These are phyloP conservation scores for Pseudogymnoascus sp. DNA, from an alignment of 2,329 filamentous ascomycete genomes.

Conservation along the genomic window DNA sequence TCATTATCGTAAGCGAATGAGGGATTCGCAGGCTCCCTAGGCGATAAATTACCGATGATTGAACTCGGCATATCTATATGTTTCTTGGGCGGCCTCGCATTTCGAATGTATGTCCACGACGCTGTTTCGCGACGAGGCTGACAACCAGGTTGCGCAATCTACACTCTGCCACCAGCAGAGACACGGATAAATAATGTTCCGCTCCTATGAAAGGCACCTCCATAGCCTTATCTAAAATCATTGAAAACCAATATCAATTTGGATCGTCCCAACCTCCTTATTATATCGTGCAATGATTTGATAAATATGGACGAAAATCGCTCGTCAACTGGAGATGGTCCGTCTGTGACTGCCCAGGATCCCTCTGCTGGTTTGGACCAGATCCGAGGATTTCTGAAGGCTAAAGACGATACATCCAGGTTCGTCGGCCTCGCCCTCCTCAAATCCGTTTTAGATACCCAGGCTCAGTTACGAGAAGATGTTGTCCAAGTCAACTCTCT, in stretches of 20 bases:
- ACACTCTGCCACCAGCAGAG: neutral
- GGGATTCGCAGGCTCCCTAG: slow-evolving; percentile 17
- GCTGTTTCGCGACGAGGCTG: neutral
- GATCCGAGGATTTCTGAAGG: slow-evolving; percentile 45
- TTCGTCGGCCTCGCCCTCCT: slow-evolving; percentile 60
- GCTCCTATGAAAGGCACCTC: neutral
- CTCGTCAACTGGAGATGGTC: neutral
- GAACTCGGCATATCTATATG: slow-evolving; percentile 26
- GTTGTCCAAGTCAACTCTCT: slow-evolving; percentile 37
- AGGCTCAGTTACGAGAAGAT: slow-evolving; percentile 41
- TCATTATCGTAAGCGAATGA: slow-evolving; percentile 16
- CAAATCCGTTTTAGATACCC: slow-evolving; percentile 56
- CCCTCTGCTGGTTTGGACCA: slow-evolving; percentile 33
- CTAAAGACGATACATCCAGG: slow-evolving; percentile 57
- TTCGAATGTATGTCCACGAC: neutral
- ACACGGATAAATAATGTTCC: slow-evolving; percentile 1
- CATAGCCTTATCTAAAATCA: neutral
- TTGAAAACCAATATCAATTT: neutral
- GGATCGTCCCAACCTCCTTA: neutral
- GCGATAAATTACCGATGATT: slow-evolving; percentile 20
- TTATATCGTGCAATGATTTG: neutral
- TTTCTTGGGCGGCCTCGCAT: slow-evolving; percentile 8
- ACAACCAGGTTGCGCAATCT: slow-evolving; percentile 8
- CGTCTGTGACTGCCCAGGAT: slow-evolving; percentile 12
- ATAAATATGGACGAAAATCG: neutral